phyloP scores from a whole-genome alignment of 495 filamentous ascomycete genomes.

The Aspergillus steynii region DNA sequence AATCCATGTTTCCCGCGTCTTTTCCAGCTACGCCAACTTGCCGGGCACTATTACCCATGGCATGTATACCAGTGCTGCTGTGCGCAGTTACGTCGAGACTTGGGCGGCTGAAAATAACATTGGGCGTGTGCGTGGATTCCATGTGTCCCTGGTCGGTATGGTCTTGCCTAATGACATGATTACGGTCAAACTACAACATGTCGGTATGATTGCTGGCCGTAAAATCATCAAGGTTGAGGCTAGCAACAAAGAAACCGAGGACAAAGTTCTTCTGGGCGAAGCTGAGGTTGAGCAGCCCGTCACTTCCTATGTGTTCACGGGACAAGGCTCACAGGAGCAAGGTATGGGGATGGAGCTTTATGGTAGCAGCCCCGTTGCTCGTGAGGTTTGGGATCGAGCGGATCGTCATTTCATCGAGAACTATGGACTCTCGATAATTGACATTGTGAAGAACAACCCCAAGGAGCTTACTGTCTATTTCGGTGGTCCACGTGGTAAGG shows the following conservation, averaged over 20 bases:
- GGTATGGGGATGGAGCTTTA: slow-evolving; percentile 99
- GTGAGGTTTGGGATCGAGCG: slow-evolving; percentile 97
- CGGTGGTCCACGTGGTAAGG: slow-evolving; percentile 92
- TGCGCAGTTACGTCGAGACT: slow-evolving; percentile 96
- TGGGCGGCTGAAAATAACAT: slow-evolving; percentile 99
- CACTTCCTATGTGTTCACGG: slow-evolving; percentile 96
- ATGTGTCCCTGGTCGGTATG: slow-evolving; percentile 94
- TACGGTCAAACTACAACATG: slow-evolving; percentile 89
- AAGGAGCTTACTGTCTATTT: slow-evolving; percentile 99
- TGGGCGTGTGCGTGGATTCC: slow-evolving; percentile 94
- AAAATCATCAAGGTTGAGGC: slow-evolving; percentile 99
- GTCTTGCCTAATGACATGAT: slow-evolving; percentile 95
- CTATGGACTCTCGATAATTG: slow-evolving; percentile 96
- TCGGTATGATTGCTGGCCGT: slow-evolving; percentile 95
- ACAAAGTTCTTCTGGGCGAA: slow-evolving; percentile 92
- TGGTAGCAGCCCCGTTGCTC: slow-evolving; percentile 83
- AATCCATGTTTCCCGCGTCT: slow-evolving; percentile 96
- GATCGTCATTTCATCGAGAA: slow-evolving; percentile 98
- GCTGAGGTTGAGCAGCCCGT: slow-evolving; percentile 99
- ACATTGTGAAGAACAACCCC: slow-evolving; percentile 99
- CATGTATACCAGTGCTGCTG: slow-evolving; percentile 98
- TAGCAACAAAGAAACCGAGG: slow-evolving; percentile 88
- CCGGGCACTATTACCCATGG: slow-evolving; percentile 97
- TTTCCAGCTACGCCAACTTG: slow-evolving; percentile 91
- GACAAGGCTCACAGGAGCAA: slow-evolving; percentile 96